Percentiles rank a stretch among this genome's conserved stretches.
Evolutionary conservation across 1,284 basidiomycete genomes (phyloP).

Genomic region (Amylostereum areolatum): DNA sequence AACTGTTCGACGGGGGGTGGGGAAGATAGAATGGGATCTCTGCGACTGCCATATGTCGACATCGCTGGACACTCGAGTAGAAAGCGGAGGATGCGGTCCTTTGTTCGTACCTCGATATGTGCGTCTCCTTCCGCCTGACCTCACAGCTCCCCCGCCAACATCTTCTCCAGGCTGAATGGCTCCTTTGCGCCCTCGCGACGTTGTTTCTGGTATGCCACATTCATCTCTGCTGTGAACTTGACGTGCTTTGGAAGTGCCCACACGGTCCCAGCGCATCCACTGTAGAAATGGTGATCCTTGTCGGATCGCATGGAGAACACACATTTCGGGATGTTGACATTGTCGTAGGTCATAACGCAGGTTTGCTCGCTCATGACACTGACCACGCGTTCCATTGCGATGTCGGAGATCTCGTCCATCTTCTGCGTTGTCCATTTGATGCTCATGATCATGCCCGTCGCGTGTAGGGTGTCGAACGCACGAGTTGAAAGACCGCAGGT

Average conservation of each 20-base stretch:
- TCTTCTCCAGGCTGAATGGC: constrained; percentile 17
- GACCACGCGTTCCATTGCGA: not conserved
- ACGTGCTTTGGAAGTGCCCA: constrained; percentile 20
- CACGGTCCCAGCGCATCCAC: constrained; percentile 29
- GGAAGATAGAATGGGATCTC: not conserved
- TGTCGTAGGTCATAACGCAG: constrained; percentile 29
- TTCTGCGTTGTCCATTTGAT: constrained; percentile 18
- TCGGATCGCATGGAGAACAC: constrained; percentile 29
- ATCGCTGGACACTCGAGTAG: constrained; percentile 4
- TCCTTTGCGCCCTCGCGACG: constrained; percentile 17
- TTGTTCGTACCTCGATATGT: no score
- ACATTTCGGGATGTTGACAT: constrained; percentile 28
- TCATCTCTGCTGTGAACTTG: constrained; percentile 11
- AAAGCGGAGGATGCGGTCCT: constrained; percentile 1
- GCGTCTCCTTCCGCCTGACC: constrained; percentile 12
- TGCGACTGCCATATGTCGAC: not conserved
- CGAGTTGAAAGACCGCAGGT: constrained; percentile 18
- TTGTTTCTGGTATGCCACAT: constrained; percentile 13
- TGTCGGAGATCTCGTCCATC: constrained; percentile 1
- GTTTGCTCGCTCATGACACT: constrained; percentile 15
- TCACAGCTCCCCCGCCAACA: constrained; percentile 14
- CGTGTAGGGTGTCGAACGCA: constrained; percentile 21
- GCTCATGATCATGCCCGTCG: constrained; percentile 23
- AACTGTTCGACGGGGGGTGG: not conserved
- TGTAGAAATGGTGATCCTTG: constrained; percentile 29